Base-by-base conservation (phyloP, 805 yeast genomes). In the Blastobotrys chiropterorum region DNA sequence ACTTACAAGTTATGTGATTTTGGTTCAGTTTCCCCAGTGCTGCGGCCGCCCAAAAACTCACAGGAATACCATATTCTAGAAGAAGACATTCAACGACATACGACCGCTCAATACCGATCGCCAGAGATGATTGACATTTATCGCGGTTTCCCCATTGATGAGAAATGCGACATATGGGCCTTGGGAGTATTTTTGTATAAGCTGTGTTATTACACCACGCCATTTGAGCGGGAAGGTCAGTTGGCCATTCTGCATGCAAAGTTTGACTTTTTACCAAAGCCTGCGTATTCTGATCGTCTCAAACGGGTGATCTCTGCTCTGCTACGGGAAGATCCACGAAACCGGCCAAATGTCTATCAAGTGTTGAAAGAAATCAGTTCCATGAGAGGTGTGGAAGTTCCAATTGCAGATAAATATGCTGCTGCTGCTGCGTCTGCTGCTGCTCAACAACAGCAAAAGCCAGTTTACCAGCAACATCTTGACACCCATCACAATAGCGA, bases 91-190 rank as follows among this genome's bases (percentile, higher is more conserved):
- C 79, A 88, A 62, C 81, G 83, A 56, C 95, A 92, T 64, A 92
- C 99, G 0, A 92, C 99, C 2, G 96, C 96, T 14, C 99, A 94
- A 67, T 92, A 92, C 66, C 75, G 99, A 56, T 76, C 95, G 0
- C 99, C 99, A 0, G 99, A 92, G 65, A 94, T 92, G 98, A 80
- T 92, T 52, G 97, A 92, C 68, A 75, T 90, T 21, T 84, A 85
- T 65, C 74, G 89, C 46, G 86, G 90, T 4, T 71, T 82, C 46
- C 94, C 97, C 1, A 86, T 92, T 41, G 94, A 92, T 67, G 95
- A 90, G 62, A 89, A 89, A 67, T 77, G 92, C 5, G 99, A 92
- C 69, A 86, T 92, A 46, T 92, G 99, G 99, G 99, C 99, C 0
- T 71, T 92, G 46, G 99, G 99, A 8, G 84, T 94, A 31, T 87